These are phyloP conservation scores for Scutellaria minor DNA, from an alignment of 257 asterid genomes.

Conservation along the genomic window DNA sequence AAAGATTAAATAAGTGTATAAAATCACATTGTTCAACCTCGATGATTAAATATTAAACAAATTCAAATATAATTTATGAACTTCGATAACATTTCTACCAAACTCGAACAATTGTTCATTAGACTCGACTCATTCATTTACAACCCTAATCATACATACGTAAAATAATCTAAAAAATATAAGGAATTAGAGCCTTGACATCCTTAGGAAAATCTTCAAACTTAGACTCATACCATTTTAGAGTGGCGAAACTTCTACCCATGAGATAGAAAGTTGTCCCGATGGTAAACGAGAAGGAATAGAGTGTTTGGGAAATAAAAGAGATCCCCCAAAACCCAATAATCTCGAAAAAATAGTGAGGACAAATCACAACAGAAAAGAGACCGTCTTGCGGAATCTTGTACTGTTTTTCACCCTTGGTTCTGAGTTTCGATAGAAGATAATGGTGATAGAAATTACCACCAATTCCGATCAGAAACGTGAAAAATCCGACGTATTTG, in stretches of 20 bases:
- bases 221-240: slow-evolving; percentile 69
- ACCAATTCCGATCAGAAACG: slow-evolving; percentile 53
- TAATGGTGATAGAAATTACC: slow-evolving; percentile 76
- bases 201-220: slow-evolving; percentile 64
- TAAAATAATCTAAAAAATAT: slow-evolving; percentile 39
- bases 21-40: no score
- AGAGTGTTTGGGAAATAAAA: slow-evolving; percentile 61
- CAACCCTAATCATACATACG: neutral
- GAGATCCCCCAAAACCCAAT: slow-evolving; percentile 60
- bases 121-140: no score
- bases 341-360: slow-evolving; percentile 67
- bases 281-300: slow-evolving; percentile 38
- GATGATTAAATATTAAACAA: no score
- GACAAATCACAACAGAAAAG: slow-evolving; percentile 56
- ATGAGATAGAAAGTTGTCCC: slow-evolving; percentile 49
- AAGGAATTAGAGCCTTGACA: slow-evolving; percentile 69
- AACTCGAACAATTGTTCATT: no score
- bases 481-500: slow-evolving; percentile 40
- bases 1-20: no score
- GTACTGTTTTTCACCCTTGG: slow-evolving; percentile 52
- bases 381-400: slow-evolving; percentile 67
- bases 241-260: slow-evolving; percentile 72
- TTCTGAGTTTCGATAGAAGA: slow-evolving; percentile 60
- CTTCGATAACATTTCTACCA: no score
- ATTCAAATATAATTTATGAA: no score